These are phyloP conservation scores for Suhomyces vadensis DNA, from an alignment of 805 yeast genomes.

Conservation along the genomic window DNA sequence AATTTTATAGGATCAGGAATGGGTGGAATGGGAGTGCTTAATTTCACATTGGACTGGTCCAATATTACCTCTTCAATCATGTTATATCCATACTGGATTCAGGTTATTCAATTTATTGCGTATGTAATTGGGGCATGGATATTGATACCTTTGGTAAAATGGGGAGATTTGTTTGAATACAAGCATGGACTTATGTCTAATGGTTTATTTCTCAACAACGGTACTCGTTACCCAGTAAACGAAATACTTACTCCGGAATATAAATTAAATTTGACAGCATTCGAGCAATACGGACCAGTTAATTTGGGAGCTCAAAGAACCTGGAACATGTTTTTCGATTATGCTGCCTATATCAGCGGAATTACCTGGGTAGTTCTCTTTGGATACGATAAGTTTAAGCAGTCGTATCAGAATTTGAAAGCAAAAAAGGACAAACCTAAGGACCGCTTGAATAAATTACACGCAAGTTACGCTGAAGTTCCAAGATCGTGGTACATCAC, in stretches of 20 bases:
- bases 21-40: constrained; percentile 53
- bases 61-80: constrained; percentile 51
- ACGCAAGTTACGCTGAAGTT: constrained; percentile 41
- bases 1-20: constrained; percentile 54
- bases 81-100: constrained; percentile 56
- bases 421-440: constrained; percentile 16
- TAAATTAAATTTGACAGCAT: constrained; percentile 47
- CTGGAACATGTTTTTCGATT: constrained; percentile 54
- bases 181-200: constrained; percentile 50
- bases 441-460: constrained; percentile 47
- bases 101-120: constrained; percentile 48
- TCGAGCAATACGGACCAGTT: constrained; percentile 45
- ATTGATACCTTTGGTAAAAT: constrained; percentile 48
- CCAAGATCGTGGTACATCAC: constrained; percentile 45
- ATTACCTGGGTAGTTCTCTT: constrained; percentile 45
- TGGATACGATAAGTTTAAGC: constrained; percentile 29
- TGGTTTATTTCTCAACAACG: constrained; percentile 36
- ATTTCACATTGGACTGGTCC: constrained; percentile 53
- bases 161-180: constrained; percentile 35
- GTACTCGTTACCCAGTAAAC: constrained; percentile 43
- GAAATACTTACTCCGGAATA: constrained; percentile 42
- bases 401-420: constrained; percentile 17
- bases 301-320: constrained; percentile 50
- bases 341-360: constrained; percentile 53
- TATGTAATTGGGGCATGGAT: constrained; percentile 51